Evolutionary conservation across 306 rosid species (phyloP), one percentile per base, ranked within the genome.

Genomic region (Dalbergia cultrata): DNA sequence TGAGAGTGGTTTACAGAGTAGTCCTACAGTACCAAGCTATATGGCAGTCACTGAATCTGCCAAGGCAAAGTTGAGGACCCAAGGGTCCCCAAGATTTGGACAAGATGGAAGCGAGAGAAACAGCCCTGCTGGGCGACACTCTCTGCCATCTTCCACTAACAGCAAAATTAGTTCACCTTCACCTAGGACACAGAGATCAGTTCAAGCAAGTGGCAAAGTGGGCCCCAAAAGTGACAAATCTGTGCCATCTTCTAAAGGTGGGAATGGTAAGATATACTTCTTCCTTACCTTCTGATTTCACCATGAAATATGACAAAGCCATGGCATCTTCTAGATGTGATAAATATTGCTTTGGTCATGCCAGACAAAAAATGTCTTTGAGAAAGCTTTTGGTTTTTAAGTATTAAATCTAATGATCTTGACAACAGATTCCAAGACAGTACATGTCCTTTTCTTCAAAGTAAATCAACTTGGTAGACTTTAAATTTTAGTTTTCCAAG

Each of bases 11-110:
- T 33, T 67, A 56, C 97, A 91, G 84, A 88, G 64, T 80, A 89
- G 92, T 88, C 97, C 97, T 60, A 84, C 87, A 18, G 8, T 96
- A 72, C 99, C 97, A 13, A 96, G 99, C 82, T 96, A 96, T 82
- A 96, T 96, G 99, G 93, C 93, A 60, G 99, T 95, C 72, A 96
- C 99, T 81, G 91, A 89, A 90, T 96, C 99, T 75, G 99, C 97
- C 22, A 96, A 85, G 90, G 99, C 99, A 64, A 96, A 96, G 92
- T 85, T 96, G 83, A 93, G 97, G 89, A 88, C 90, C 34, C 98
- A 96, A 85, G 98, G 97, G 81, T 93, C 99, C 66, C 97, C 99
- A 7, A 90, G 89, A 86, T 31, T 90, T 63, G 97, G 82, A 87
- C 95, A 84, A 81, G 99, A 93, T 1, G 85, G 70, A 37, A 82